Evolutionary conservation across 768 basidiomycete species (phyloP).

Genomic region (Kwoniella dendrophila): DNA sequence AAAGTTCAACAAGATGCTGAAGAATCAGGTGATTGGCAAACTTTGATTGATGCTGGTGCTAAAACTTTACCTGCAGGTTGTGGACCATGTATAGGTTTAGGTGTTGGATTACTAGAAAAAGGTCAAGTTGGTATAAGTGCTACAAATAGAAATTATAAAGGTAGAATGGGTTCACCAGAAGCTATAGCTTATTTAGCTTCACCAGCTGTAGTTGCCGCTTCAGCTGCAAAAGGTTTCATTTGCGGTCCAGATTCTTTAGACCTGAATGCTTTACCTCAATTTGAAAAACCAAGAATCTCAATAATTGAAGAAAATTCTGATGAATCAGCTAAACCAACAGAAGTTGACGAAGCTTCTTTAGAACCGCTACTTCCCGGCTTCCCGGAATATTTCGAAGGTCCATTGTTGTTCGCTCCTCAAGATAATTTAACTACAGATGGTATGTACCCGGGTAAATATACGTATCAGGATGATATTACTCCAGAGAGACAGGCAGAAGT

Average conservation of each 20-base stretch:
- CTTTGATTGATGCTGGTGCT: constrained; percentile 82
- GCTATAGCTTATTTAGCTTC: constrained; percentile 94
- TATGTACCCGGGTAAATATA: constrained; percentile 98
- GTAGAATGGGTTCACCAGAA: constrained; percentile 94
- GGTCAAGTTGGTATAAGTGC: constrained; percentile 96
- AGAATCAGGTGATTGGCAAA: constrained; percentile 80
- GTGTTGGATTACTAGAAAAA: constrained; percentile 87
- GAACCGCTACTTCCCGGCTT: constrained; percentile 76
- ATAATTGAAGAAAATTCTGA: constrained; percentile 49
- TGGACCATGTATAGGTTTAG: constrained; percentile 96
- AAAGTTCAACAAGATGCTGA: constrained; percentile 90
- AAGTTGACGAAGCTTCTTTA: constrained; percentile 67
- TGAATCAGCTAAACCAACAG: constrained; percentile 47
- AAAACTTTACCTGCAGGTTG: constrained; percentile 93
- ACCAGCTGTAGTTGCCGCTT: constrained; percentile 95
- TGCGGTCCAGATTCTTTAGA: constrained; percentile 75
- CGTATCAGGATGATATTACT: constrained; percentile 98
- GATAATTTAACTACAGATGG: constrained; percentile 98
- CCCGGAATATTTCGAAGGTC: constrained; percentile 78
- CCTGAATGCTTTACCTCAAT: constrained; percentile 60
- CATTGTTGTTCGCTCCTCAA: constrained; percentile 88
- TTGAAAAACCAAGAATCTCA: constrained; percentile 48
- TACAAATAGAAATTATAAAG: constrained; percentile 98
- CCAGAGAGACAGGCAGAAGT: constrained; percentile 90
- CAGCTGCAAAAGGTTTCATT: constrained; percentile 89